Base-by-base conservation (phyloP, 305 asterid genomes). In the Rubia balearica region DNA sequence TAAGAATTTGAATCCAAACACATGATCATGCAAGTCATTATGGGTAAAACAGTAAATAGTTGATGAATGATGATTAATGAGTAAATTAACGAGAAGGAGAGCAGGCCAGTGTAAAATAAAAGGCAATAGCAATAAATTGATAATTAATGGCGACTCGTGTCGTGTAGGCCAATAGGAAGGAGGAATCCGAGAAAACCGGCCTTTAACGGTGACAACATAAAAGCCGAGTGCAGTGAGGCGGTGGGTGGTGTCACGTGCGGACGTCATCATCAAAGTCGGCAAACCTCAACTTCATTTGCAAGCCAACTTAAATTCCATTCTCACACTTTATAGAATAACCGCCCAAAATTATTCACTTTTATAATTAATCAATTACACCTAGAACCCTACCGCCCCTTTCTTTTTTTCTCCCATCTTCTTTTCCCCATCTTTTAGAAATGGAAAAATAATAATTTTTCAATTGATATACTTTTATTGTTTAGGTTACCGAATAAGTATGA, bases 261-360 rank as follows among this genome's bases (percentile, higher is more conserved):
- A 77, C 76, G 77, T 77, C 80, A 73, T 77, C 69, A 82, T 77
- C 42, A 24, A 6, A 75, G 82, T 82, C 81, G 84, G 84, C 82
- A 72, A 57, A 75, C 74, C 75, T 14, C 71, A 19, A 19, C 83
- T 81, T 78, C 70, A 75, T 57, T 1, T 27, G 46, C 67, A 82
- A 80, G 81, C 72, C 48, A 72, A 67, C 71, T 75, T 69, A n/a
- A 41, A 53, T 53, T 14, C 17, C 22, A 11, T 19, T 62, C 42
- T 33, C 7, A 11, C 0, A 0, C 40, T 36, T 5, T 36, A 36
- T 36, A 36, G 40, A 36, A 4, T 8, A 56, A 70, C 46, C 60
- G 7, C 46, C 70, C 73, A 16, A 68, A n/a, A 46, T 68, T 68
- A 36, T 62, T 21, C 8, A 10, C 8, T 62, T 40, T 63, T 17